Base-by-base conservation (phyloP, 2,329 filamentous ascomycete species). In the Epichloe aotearoae region DNA sequence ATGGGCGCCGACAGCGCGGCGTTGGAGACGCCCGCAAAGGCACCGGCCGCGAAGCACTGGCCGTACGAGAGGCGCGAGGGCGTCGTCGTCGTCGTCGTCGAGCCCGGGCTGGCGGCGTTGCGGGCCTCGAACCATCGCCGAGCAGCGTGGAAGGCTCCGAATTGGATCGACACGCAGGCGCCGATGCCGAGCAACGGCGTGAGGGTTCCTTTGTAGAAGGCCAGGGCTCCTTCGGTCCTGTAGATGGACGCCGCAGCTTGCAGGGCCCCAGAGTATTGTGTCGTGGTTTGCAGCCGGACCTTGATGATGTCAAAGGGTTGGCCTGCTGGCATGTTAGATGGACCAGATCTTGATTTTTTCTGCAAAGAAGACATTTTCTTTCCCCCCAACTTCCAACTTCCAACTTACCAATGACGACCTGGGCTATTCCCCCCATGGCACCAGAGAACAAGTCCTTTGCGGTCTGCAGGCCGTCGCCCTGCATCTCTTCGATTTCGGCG, bases 91-190 rank as follows among this genome's bases (percentile, higher is more conserved):
- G 19, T 19, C 3, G 12, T n/a, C 1, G 41, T 15, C 58, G 64
- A 65, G 55, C 59, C 54, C 83, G 73, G 45, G 74, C 44, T 74
- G 76, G 71, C 66, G 69, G 5, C 23, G 23, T 95, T 95, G 57
- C 77, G 76, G 43, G 79, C 73, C 72, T 97, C 91, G 65, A 98
- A 82, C 62, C 79, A 84, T 53, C 93, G 87, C 53, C 88, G 86
- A 8, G 91, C 90, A 63, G 86, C 84, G 74, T 96, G 89, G 76
- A 97, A 98, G 61, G 86, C 93, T 56, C 90, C 93, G 68, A 98
- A 98, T 74, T 98, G 93, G 93, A 98, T 85, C n/a, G 89, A 96
- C 44, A 93, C 90, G 67, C 93, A 98, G 59, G 93, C 93, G 59
- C 93, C 93, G 64, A 98, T 97, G 58, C 93, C 93, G 52, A 98